These are phyloP conservation scores for Eucalyptus virginea DNA, from an alignment of 345 rosid species.

Conservation along the genomic window DNA sequence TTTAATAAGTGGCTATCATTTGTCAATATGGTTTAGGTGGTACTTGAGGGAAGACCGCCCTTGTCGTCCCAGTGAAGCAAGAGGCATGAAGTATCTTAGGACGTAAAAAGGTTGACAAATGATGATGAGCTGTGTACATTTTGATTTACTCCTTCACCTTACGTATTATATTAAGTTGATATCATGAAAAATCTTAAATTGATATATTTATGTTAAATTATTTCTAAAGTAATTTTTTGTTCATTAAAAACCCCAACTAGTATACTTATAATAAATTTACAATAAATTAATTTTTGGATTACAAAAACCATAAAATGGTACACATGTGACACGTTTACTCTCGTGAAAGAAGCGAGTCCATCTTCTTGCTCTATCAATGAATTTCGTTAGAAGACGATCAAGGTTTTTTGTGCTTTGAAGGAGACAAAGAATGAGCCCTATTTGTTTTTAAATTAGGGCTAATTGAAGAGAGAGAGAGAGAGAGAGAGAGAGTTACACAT, in stretches of 20 bases:
- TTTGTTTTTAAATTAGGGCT: not conserved
- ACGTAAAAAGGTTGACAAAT: not conserved
- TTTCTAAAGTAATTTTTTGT: too few relatives aligned
- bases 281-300: too few relatives aligned
- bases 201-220: too few relatives aligned
- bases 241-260: too few relatives aligned
- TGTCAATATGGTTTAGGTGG: not conserved
- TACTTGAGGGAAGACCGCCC: not conserved
- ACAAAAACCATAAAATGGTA: too few relatives aligned
- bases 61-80: not conserved
- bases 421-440: not conserved
- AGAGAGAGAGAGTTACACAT: too few relatives aligned
- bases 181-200: too few relatives aligned
- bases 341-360: not conserved
- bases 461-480: not conserved
- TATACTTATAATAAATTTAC: too few relatives aligned
- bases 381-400: not conserved
- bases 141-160: not conserved
- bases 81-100: not conserved
- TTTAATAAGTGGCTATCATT: not conserved
- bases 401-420: not conserved
- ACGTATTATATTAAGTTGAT: not conserved
- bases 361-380: not conserved
- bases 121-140: not conserved
- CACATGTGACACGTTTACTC: too few relatives aligned